Conservation (phyloP, 345 rosid genomes). For the Punica granatum region DNA sequence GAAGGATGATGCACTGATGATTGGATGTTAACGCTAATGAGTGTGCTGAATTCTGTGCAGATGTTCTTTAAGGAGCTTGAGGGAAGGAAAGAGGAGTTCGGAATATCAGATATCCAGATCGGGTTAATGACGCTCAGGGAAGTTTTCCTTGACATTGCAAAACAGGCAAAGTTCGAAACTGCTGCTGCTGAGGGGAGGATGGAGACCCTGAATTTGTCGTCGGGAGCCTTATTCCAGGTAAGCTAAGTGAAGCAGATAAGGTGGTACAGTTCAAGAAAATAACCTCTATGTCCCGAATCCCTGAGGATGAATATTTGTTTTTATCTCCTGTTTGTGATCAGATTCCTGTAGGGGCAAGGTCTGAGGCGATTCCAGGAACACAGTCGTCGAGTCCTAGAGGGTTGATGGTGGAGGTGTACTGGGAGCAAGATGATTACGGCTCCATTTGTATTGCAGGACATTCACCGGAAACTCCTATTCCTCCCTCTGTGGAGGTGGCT, state of each 20-base stretch:
- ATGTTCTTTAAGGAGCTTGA: conserved; percentile 57
- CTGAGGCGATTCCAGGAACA: conserved; percentile 64
- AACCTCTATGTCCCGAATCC: too few species aligned
- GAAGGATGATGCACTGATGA: too few species aligned
- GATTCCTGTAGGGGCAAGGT: conserved; percentile 81
- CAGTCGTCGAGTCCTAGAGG: conserved; percentile 60
- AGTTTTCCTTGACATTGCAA: conserved; percentile 84
- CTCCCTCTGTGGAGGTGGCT: conserved; percentile 24
- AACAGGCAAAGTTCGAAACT: conserved; percentile 75
- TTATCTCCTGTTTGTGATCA: too few species aligned
- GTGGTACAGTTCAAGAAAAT: too few species aligned
- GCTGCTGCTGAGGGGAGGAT: conserved; percentile 70
- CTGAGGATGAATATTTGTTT: too few species aligned
- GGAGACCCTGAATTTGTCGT: conserved; percentile 50
- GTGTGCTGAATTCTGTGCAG: conserved; percentile 20
- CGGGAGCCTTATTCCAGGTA: conserved; percentile 58
- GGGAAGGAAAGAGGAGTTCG: conserved; percentile 50
- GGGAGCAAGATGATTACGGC: conserved; percentile 86
- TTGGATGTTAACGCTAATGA: too few species aligned
- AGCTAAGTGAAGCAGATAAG: neutral
- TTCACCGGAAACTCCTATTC: conserved; percentile 59
- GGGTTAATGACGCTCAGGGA: conserved; percentile 88
- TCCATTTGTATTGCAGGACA: conserved; percentile 80
- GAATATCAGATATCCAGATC: conserved; percentile 74
- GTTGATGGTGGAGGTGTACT: conserved; percentile 81